phyloP scores from a whole-genome alignment of 1,139 yeast genomes.

The Suhomyces coccinellae region DNA sequence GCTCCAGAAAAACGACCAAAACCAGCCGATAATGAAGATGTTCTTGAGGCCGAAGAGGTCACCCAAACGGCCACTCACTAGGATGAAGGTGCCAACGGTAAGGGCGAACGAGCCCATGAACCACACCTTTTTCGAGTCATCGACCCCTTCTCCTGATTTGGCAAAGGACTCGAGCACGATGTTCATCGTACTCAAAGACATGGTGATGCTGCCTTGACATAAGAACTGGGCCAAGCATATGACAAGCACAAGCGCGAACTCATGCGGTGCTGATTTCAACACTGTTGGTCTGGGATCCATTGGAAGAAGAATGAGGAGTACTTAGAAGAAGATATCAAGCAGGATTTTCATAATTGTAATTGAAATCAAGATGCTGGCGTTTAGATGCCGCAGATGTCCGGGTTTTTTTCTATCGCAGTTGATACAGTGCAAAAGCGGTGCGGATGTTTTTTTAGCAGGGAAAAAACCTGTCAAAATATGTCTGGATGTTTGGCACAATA shows the following conservation, averaged over 20 bases:
- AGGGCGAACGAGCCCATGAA: slow-evolving; percentile 58
- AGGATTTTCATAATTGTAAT: neutral
- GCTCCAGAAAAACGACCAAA: slow-evolving; percentile 46
- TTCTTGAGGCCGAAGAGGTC: slow-evolving; percentile 53
- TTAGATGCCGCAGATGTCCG: slow-evolving; percentile 1
- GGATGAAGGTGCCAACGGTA: slow-evolving; percentile 55
- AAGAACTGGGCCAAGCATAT: slow-evolving; percentile 33
- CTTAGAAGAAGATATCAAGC: neutral
- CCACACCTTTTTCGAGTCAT: slow-evolving; percentile 45
- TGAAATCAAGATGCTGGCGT: neutral
- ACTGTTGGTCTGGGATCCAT: slow-evolving; percentile 21
- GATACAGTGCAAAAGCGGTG: neutral
- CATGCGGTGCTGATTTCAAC: slow-evolving; percentile 18
- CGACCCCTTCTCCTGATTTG: slow-evolving; percentile 14
- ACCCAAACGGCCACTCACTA: slow-evolving; percentile 53
- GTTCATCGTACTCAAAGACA: slow-evolving; percentile 44
- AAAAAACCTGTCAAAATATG: neutral
- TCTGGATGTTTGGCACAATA: too few relatives aligned
- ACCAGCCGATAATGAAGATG: slow-evolving; percentile 45
- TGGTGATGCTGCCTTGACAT: slow-evolving; percentile 40
- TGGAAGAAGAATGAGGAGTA: neutral
- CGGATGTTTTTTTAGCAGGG: neutral
- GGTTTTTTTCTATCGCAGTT: slow-evolving; percentile 3
- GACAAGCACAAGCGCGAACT: slow-evolving; percentile 17
- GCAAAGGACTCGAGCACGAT: slow-evolving; percentile 32